Percentiles rank a stretch among this genome's conserved stretches.
These are phyloP conservation scores for Polytolypa hystricis DNA, from an alignment of 2,329 filamentous ascomycete species.

Conservation along the genomic window DNA sequence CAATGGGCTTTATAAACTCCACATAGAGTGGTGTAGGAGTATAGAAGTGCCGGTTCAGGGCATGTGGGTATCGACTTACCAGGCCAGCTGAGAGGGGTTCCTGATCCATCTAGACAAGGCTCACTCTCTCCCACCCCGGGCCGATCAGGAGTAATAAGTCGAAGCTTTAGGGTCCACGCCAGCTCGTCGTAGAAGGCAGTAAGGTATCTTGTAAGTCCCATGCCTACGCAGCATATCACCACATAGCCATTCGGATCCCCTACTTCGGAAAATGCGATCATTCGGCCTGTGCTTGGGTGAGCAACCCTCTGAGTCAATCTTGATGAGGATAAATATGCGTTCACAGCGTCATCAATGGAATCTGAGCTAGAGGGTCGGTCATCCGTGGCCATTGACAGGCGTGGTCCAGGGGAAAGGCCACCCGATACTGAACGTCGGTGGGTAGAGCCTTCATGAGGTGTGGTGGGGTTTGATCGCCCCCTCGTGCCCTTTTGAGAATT, in stretches of 20 bases:
- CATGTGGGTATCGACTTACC: conserved; percentile 46
- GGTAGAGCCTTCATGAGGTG: conserved; percentile 14
- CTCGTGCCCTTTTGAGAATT: conserved; percentile 19
- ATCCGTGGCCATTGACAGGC: conserved; percentile 5
- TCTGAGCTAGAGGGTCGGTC: conserved; percentile 63
- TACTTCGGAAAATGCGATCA: conserved; percentile 94
- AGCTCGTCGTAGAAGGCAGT: conserved; percentile 97
- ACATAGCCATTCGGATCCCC: conserved; percentile 84
- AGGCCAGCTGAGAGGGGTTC: conserved; percentile 87
- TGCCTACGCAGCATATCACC: conserved; percentile 93
- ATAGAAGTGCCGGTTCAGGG: too few species aligned
- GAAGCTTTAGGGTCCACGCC: conserved; percentile 73
- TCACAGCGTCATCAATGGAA: conserved; percentile 79
- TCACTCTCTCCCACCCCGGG: conserved; percentile 92
- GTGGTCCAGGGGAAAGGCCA: conserved; percentile 6
- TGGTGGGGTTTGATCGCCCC: conserved; percentile 20
- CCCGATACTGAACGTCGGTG: conserved; percentile 30
- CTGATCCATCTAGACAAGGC: conserved; percentile 66
- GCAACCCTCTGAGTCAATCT: conserved; percentile 78
- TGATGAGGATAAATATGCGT: conserved; percentile 70
- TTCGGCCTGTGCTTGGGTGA: conserved; percentile 73
- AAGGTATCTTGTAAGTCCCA: conserved; percentile 92
- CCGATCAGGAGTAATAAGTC: conserved; percentile 85
- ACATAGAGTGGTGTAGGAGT: too few species aligned
- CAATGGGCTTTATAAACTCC: too few species aligned